A percentile compares a stretch with the other conserved stretches of the same genome.
phyloP scores from a whole-genome alignment of 441 rosid genomes.

The Melastoma candidum region DNA sequence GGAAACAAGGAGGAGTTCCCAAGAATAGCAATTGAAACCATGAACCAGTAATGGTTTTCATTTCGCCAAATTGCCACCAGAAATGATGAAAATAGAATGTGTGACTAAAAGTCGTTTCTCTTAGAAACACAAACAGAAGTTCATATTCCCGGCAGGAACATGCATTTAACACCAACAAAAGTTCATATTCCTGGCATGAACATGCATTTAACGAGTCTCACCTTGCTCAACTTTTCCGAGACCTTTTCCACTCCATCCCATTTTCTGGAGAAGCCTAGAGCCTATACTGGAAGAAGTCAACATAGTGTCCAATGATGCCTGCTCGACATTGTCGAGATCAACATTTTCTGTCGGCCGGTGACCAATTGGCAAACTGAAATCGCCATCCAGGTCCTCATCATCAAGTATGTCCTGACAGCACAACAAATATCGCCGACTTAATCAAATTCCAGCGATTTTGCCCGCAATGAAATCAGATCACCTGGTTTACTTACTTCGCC shows the following conservation, averaged over 20 bases:
- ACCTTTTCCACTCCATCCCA: constrained; percentile 99
- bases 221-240: constrained; percentile 96
- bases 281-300: constrained; percentile 76
- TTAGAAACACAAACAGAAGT: too few relatives aligned
- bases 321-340: constrained; percentile 81
- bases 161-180: too few relatives aligned
- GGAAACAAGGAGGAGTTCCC: too few relatives aligned
- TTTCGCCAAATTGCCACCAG: too few relatives aligned
- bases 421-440: constrained; percentile 14
- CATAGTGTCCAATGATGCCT: constrained; percentile 71
- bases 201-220: constrained; percentile 8
- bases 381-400: constrained; percentile 60
- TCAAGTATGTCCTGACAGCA: constrained; percentile 41
- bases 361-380: constrained; percentile 62
- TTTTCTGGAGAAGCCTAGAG: constrained; percentile 86
- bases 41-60: too few relatives aligned
- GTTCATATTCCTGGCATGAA: too few relatives aligned
- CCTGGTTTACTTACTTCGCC: constrained; percentile 30
- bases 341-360: constrained; percentile 75
- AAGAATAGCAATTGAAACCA: too few relatives aligned
- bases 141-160: too few relatives aligned
- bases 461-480: neutral
- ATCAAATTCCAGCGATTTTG: neutral
- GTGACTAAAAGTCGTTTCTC: too few relatives aligned
- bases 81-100: too few relatives aligned